Conservation (phyloP, 1,284 basidiomycete species). For the Grifola frondosa region DNA sequence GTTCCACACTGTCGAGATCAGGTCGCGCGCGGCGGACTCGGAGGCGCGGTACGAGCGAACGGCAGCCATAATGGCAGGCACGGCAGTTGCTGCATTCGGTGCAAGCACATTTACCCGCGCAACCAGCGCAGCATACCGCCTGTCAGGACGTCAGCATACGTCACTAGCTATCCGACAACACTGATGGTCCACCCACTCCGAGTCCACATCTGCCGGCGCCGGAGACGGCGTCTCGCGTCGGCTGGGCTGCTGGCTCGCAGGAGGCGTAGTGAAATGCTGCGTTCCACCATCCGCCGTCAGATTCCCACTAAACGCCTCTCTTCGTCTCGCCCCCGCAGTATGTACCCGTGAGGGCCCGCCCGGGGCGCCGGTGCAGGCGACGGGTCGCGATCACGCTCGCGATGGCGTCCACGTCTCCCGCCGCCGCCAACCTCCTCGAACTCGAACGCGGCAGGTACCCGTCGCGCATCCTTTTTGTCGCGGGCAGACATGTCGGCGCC, state of each 20-base stretch:
- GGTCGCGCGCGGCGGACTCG: conserved; percentile 81
- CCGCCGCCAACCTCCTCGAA: conserved; percentile 58
- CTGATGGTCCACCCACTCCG: conserved; percentile 54
- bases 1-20: conserved; percentile 86
- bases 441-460: conserved; percentile 80
- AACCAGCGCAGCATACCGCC: conserved; percentile 72
- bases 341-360: conserved; percentile 29
- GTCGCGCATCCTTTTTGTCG: conserved; percentile 76
- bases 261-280: conserved; percentile 15
- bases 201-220: conserved; percentile 49
- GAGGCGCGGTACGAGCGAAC: conserved; percentile 78
- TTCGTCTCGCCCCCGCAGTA: conserved; percentile 37
- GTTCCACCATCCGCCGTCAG: conserved; percentile 51
- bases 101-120: conserved; percentile 68
- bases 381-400: conserved; percentile 50
- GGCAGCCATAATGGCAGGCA: conserved; percentile 78
- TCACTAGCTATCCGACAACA: conserved; percentile 1
- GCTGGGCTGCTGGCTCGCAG: conserved; percentile 33
- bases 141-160: conserved; percentile 28
- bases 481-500: conserved; percentile 77
- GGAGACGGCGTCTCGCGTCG: conserved; percentile 46
- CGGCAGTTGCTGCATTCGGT: conserved; percentile 68
- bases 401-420: conserved; percentile 41
- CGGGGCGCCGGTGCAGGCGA: conserved; percentile 39
- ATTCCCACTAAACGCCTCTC: conserved; percentile 65